Percentiles rank a stretch among this genome's conserved stretches.
Evolutionary conservation across 2,329 filamentous ascomycete genomes (phyloP).

Genomic region (Ascomycota sp.): DNA sequence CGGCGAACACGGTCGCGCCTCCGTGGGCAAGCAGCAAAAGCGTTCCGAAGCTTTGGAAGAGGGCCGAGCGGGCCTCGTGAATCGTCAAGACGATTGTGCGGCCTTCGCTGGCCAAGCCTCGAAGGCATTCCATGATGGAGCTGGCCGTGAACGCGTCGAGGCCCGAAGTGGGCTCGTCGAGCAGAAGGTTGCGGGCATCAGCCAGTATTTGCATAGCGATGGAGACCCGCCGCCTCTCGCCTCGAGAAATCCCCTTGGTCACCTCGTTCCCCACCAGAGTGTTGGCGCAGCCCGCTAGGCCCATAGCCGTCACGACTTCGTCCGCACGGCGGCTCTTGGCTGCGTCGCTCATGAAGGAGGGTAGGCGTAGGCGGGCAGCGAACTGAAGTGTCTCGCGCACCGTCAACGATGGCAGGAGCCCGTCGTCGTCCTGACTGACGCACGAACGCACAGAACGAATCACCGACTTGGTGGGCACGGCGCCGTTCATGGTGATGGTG

Average conservation of each 20-base stretch:
- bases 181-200: constrained; percentile 46
- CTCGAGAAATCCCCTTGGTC: constrained; percentile 58
- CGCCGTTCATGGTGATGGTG: constrained; percentile 45
- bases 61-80: constrained; percentile 51
- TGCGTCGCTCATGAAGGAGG: constrained; percentile 43
- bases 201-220: constrained; percentile 61
- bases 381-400: constrained; percentile 53
- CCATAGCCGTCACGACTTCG: constrained; percentile 51
- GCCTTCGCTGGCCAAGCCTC: constrained; percentile 47
- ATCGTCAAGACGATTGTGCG: constrained; percentile 57
- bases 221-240: constrained; percentile 55
- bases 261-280: constrained; percentile 50
- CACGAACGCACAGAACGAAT: constrained; percentile 53
- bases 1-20: constrained; percentile 45
- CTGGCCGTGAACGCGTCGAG: constrained; percentile 57
- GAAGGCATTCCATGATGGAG: constrained; percentile 53
- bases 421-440: constrained; percentile 59
- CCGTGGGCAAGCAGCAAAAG: constrained; percentile 48
- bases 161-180: constrained; percentile 58
- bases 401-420: constrained; percentile 48
- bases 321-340: constrained; percentile 48
- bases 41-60: constrained; percentile 50
- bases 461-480: constrained; percentile 42
- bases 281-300: constrained; percentile 55
- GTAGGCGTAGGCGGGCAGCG: constrained; percentile 47